These are phyloP conservation scores for Lactarius akahatsu DNA, from an alignment of 768 basidiomycete species.

Conservation along the genomic window DNA sequence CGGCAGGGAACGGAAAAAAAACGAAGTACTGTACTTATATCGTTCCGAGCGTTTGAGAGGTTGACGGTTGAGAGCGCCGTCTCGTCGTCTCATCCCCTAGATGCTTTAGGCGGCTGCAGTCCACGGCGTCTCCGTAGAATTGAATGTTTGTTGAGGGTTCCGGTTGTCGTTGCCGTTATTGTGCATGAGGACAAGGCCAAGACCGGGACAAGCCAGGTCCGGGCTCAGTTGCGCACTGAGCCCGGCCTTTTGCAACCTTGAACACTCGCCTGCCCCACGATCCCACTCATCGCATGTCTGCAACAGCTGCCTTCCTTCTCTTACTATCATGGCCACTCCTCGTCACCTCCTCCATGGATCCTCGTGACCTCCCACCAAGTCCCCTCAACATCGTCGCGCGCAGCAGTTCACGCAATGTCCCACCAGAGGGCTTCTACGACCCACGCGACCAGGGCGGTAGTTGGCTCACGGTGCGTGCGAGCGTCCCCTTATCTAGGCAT, in stretches of 20 bases:
- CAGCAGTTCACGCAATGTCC: constrained; percentile 34
- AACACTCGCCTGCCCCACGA: constrained; percentile 21
- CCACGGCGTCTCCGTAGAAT: not conserved
- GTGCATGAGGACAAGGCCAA: not conserved
- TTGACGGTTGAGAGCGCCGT: not conserved
- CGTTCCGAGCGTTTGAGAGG: not conserved
- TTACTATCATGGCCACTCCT: constrained; percentile 36
- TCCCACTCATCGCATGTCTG: constrained; percentile 33
- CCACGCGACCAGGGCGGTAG: constrained; percentile 59
- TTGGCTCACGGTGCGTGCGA: constrained; percentile 63
- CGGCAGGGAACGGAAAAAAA: not conserved
- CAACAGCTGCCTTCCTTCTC: constrained; percentile 34
- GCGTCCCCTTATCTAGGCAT: constrained; percentile 1
- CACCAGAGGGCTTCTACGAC: constrained; percentile 58
- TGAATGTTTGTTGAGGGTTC: not conserved
- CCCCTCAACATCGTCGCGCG: constrained; percentile 30
- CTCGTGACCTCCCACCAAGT: constrained; percentile 26
- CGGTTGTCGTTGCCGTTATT: not conserved
- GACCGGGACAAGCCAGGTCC: not conserved
- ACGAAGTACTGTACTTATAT: not conserved
- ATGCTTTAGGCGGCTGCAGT: not conserved
- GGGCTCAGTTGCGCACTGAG: not conserved
- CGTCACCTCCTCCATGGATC: constrained; percentile 21
- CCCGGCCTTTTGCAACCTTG: not conserved
- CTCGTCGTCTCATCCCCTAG: no score